A percentile compares a stretch with the other conserved stretches of the same genome.
phyloP scores from a whole-genome alignment of 2,329 filamentous ascomycete species.

The Capronia americana region DNA sequence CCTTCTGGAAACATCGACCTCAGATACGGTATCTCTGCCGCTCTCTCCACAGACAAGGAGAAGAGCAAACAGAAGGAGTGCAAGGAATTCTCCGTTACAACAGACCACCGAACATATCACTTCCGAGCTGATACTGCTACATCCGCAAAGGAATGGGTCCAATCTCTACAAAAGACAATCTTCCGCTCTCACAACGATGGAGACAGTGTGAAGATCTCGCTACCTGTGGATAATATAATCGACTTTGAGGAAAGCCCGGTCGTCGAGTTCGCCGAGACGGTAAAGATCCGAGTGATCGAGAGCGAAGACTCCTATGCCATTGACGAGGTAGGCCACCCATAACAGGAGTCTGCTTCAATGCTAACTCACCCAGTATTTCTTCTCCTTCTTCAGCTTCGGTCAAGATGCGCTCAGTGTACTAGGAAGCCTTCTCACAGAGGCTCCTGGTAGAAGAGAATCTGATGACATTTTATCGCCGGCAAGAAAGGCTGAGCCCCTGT shows the following conservation, averaged over 20 bases:
- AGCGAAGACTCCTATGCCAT: constrained; percentile 94
- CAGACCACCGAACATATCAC: constrained; percentile 80
- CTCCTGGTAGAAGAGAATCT: constrained; percentile 56
- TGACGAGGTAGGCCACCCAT: constrained; percentile 74
- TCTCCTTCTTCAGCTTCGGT: constrained; percentile 89
- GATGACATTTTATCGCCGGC: constrained; percentile 41
- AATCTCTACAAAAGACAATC: constrained; percentile 89
- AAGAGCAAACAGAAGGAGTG: constrained; percentile 75
- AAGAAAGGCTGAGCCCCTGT: constrained; percentile 27
- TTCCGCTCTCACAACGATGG: constrained; percentile 96
- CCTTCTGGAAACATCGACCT: constrained; percentile 91
- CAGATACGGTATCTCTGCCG: constrained; percentile 88
- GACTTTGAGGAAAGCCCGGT: constrained; percentile 92
- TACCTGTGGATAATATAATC: constrained; percentile 86
- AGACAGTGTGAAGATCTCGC: constrained; percentile 92
- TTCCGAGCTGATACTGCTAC: constrained; percentile 86
- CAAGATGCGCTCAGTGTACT: constrained; percentile 82
- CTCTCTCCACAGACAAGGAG: constrained; percentile 67
- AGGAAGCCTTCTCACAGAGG: constrained; percentile 72
- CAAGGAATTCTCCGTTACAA: constrained; percentile 79
- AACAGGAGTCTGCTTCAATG: constrained; percentile 5
- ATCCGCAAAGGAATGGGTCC: constrained; percentile 96
- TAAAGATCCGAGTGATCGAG: constrained; percentile 91
- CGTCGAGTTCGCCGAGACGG: constrained; percentile 88
- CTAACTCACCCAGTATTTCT: constrained; percentile 73